phyloP scores from a whole-genome alignment of 768 basidiomycete genomes.

The Leccinum uliginosum region DNA sequence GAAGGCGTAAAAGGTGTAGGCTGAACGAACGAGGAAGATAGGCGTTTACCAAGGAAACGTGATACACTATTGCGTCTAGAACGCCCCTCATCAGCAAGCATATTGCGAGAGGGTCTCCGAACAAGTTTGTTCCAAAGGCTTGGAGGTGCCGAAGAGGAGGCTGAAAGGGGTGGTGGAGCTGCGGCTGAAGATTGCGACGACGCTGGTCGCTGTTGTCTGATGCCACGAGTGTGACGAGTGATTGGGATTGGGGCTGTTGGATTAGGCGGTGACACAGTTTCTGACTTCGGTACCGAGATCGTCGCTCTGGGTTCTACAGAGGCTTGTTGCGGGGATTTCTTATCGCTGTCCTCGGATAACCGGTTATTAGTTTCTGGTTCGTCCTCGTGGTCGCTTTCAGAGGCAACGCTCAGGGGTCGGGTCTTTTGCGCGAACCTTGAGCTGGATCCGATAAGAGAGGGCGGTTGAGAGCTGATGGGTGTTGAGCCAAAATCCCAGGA shows the following conservation, averaged over 20 bases:
- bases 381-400: constrained; percentile 3
- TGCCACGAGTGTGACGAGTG: neutral
- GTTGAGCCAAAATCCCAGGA: constrained; percentile 74
- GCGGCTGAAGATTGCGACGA: neutral
- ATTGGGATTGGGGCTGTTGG: constrained; percentile 8
- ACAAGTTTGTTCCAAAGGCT: constrained; percentile 25
- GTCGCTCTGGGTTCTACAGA: neutral
- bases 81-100: constrained; percentile 8
- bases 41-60: constrained; percentile 19
- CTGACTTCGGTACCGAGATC: neutral
- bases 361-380: neutral
- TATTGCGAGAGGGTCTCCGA: constrained; percentile 15
- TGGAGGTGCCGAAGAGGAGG: constrained; percentile 6
- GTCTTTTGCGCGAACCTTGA: constrained; percentile 5
- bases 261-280: neutral
- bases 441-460: constrained; percentile 7
- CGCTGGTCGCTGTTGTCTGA: neutral
- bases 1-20: constrained; percentile 1
- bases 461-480: constrained; percentile 36
- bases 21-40: constrained; percentile 6
- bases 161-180: neutral
- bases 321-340: neutral
- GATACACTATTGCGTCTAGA: constrained; percentile 14
- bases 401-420: constrained; percentile 2
- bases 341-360: constrained; percentile 2